A percentile compares a stretch with the other conserved stretches of the same genome.
Evolutionary conservation across 139 green algal species (phyloP).

Genomic region (Chlamydomonas incerta): DNA sequence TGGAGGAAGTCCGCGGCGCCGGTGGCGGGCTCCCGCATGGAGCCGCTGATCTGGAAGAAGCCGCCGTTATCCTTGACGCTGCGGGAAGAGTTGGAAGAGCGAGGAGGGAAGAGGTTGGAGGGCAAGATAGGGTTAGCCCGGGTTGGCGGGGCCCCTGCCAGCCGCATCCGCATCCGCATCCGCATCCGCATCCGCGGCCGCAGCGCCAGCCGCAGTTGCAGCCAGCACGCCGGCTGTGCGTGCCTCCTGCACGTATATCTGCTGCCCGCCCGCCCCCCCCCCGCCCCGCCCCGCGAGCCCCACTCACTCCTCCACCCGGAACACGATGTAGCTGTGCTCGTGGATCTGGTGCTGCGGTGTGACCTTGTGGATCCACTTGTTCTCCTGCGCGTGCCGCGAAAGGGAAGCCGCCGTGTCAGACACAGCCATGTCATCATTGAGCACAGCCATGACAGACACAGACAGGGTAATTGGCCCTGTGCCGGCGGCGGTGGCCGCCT

Average conservation of each 20-base stretch:
- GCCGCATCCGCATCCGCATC: too few relatives aligned
- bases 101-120: not conserved
- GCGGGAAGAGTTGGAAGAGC: not conserved
- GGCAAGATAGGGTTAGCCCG: too few relatives aligned
- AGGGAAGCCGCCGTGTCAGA: not conserved
- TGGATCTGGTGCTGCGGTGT: conserved; percentile 17
- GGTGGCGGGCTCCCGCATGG: not conserved
- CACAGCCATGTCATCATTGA: too few relatives aligned
- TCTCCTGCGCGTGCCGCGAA: conserved; percentile 21
- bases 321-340: conserved; percentile 34
- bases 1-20: conserved; percentile 19
- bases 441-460: too few relatives aligned
- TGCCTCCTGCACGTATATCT: too few relatives aligned
- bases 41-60: conserved; percentile 29
- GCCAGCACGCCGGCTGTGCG: too few relatives aligned
- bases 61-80: conserved; percentile 5
- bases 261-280: too few relatives aligned
- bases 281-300: not conserved
- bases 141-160: too few relatives aligned
- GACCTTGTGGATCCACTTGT: conserved; percentile 24
- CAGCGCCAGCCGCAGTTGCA: too few relatives aligned
- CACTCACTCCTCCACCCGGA: conserved; percentile 31
- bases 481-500: too few relatives aligned
- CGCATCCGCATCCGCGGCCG: too few relatives aligned
- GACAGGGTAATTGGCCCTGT: too few relatives aligned